Conservation (phyloP, 441 rosid genomes). For the Gossypium schwendimanii region DNA sequence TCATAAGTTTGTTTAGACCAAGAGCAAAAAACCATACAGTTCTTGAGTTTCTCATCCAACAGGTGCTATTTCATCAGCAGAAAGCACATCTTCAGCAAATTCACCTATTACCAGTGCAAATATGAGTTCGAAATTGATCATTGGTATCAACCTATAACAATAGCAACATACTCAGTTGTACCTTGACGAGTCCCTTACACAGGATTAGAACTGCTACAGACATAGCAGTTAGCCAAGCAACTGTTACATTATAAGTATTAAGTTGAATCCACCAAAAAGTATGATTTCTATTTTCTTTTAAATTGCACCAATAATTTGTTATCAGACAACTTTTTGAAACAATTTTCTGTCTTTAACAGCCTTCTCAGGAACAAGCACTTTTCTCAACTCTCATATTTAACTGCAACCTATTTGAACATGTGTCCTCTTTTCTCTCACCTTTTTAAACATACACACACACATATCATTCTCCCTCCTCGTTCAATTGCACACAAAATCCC, state of each 20-base stretch:
- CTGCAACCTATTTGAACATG: background rate
- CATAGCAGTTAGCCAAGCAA: background rate
- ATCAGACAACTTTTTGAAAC: background rate
- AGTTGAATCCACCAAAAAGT: constrained; percentile 1
- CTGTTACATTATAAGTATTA: background rate
- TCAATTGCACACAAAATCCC: background rate
- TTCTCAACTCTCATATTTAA: background rate
- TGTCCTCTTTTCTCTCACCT: background rate
- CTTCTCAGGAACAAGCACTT: background rate
- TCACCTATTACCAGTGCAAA: background rate
- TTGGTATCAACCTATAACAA: background rate
- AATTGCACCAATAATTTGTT: background rate
- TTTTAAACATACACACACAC: background rate
- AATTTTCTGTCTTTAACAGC: background rate
- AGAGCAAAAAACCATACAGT: background rate
- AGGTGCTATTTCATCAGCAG: background rate
- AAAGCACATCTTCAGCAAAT: background rate
- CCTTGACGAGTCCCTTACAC: background rate
- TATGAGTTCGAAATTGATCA: background rate
- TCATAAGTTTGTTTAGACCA: background rate
- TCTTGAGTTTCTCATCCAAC: background rate
- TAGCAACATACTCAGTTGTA: background rate
- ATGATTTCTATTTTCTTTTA: background rate
- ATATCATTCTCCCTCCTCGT: background rate
- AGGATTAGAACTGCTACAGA: background rate